Conservation (phyloP, 331 rosid species). For the Acacia pycnantha region DNA sequence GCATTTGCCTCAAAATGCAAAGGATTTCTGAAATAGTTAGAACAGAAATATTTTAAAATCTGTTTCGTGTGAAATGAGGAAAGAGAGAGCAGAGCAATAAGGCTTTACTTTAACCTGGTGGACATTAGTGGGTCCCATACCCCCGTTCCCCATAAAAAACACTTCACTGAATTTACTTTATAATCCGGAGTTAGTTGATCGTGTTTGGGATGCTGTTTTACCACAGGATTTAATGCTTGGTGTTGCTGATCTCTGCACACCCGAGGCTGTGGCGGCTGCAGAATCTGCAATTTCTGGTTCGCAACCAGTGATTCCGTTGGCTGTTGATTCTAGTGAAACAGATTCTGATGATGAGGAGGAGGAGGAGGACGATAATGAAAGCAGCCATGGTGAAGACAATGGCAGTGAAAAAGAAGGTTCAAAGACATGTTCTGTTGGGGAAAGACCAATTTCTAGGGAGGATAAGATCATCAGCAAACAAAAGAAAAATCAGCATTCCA, state of each 20-base stretch:
- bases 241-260: constrained; percentile 78
- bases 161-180: too few relatives aligned
- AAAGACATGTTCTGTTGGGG: not conserved
- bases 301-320: constrained; percentile 53
- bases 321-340: constrained; percentile 39
- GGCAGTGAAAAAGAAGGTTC: not conserved
- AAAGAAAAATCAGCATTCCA: constrained; percentile 31
- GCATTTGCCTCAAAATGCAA: too few relatives aligned
- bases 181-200: not conserved
- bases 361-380: constrained; percentile 10
- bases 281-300: constrained; percentile 63
- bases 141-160: too few relatives aligned
- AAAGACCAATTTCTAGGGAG: constrained; percentile 23
- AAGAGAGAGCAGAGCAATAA: too few relatives aligned
- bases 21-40: too few relatives aligned
- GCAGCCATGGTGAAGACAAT: not conserved
- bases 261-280: constrained; percentile 93
- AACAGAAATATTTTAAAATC: too few relatives aligned
- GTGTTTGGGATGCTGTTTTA: not conserved
- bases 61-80: too few relatives aligned
- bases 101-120: too few relatives aligned
- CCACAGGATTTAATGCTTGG: constrained; percentile 92
- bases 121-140: too few relatives aligned
- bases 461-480: constrained; percentile 22
- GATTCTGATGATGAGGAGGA: constrained; percentile 49